These are phyloP conservation scores for Endothia cerciana DNA, from an alignment of 2,329 filamentous ascomycete genomes.

Conservation along the genomic window DNA sequence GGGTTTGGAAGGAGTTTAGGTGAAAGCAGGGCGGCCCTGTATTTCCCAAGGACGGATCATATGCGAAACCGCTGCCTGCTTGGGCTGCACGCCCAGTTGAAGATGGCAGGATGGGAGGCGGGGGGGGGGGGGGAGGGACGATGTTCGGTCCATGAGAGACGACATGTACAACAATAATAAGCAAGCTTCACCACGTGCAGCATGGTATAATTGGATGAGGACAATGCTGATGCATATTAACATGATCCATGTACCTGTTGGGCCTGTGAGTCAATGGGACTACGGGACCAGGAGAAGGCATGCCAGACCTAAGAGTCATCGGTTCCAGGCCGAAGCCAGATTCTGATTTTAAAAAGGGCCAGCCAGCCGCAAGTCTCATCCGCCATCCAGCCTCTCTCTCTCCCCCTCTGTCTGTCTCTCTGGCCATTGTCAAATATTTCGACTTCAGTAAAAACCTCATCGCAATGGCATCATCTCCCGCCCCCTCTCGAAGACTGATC, in stretches of 20 bases:
- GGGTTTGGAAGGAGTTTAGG: conserved; percentile 20
- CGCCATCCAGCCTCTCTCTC: background rate
- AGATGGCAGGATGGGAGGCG: background rate
- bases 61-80: background rate
- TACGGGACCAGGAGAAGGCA: too few relatives aligned
- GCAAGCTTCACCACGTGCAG: background rate
- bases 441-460: background rate
- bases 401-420: background rate
- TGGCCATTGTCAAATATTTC: background rate
- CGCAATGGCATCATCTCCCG: background rate
- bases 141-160: background rate
- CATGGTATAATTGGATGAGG: conserved; percentile 2
- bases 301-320: background rate
- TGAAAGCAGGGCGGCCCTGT: background rate
- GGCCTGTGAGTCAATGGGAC: background rate
- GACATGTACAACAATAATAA: background rate
- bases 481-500: conserved; percentile 38
- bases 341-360: background rate
- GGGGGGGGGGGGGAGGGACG: background rate
- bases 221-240: background rate
- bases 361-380: background rate
- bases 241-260: background rate
- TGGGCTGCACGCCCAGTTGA: background rate
- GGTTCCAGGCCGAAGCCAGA: background rate
- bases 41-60: background rate